Evolutionary conservation across 441 rosid genomes (phyloP).

Genomic region (Brassica hybrid): DNA sequence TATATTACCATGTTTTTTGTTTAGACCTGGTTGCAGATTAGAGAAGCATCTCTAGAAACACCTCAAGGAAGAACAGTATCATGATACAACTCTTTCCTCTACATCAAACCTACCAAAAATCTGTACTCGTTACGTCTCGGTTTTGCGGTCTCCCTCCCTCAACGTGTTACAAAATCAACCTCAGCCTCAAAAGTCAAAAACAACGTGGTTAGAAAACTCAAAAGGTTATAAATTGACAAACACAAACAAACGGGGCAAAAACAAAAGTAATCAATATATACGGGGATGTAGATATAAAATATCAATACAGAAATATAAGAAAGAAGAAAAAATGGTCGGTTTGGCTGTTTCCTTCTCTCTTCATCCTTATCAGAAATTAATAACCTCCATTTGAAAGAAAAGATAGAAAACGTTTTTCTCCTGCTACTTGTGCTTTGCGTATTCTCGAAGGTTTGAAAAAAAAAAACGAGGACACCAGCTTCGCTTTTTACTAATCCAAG

Average conservation of each 20-base stretch:
- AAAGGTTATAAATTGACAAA: not conserved
- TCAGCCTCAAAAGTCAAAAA: not conserved
- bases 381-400: not conserved
- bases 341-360: slow-evolving; percentile 12
- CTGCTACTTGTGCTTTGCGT: slow-evolving; percentile 34
- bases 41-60: not conserved
- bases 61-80: not conserved
- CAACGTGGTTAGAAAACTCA: not conserved
- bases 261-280: not conserved
- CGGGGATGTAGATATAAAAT: not conserved
- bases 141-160: not conserved
- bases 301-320: not conserved
- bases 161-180: slow-evolving; percentile 1
- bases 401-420: slow-evolving; percentile 15
- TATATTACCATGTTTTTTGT: too few relatives aligned
- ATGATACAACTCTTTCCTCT: not conserved
- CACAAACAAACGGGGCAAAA: not conserved
- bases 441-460: slow-evolving; percentile 27
- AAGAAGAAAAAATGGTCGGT: slow-evolving; percentile 26
- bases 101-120: not conserved
- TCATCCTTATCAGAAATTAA: slow-evolving; percentile 36
- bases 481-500: slow-evolving; percentile 21
- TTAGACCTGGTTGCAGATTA: slow-evolving; percentile 6
- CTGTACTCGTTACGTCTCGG: not conserved
- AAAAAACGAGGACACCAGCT: slow-evolving; percentile 8